Conservation (phyloP, 2,329 filamentous ascomycete genomes). For the Fusarium scirpi region DNA sequence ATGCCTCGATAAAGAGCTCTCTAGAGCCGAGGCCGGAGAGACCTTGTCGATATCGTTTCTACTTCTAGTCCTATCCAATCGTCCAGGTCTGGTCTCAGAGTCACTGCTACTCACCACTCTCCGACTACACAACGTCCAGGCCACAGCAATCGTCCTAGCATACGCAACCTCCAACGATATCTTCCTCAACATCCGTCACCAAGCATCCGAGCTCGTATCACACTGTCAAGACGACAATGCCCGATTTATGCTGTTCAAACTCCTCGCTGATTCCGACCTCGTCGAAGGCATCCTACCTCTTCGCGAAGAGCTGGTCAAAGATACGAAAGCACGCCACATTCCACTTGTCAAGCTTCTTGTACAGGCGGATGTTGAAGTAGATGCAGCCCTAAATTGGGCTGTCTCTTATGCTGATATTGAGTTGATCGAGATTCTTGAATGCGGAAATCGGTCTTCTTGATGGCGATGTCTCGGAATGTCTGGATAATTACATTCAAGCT, state of each 20-base stretch:
- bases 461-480: no score
- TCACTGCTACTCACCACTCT: neutral
- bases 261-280: neutral
- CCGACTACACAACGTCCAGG: neutral
- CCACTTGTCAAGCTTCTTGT: slow-evolving; percentile 11
- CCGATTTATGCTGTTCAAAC: neutral
- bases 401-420: slow-evolving; percentile 7
- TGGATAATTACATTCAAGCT: no score
- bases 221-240: neutral
- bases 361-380: neutral
- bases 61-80: neutral
- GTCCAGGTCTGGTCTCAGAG: neutral
- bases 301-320: slow-evolving; percentile 14
- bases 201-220: neutral
- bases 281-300: neutral
- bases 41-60: neutral
- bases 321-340: neutral
- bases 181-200: neutral
- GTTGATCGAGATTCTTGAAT: slow-evolving; percentile 3
- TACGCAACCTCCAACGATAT: slow-evolving; percentile 2
- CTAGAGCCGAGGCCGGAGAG: neutral
- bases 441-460: neutral
- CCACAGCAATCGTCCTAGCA: slow-evolving; percentile 7
- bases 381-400: slow-evolving; percentile 6
- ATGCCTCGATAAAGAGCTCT: slow-evolving; percentile 10